Evolutionary conservation across 106 monocot genomes (phyloP), one percentile per base, ranked within the genome.

Genomic region (Acorus gramineus): DNA sequence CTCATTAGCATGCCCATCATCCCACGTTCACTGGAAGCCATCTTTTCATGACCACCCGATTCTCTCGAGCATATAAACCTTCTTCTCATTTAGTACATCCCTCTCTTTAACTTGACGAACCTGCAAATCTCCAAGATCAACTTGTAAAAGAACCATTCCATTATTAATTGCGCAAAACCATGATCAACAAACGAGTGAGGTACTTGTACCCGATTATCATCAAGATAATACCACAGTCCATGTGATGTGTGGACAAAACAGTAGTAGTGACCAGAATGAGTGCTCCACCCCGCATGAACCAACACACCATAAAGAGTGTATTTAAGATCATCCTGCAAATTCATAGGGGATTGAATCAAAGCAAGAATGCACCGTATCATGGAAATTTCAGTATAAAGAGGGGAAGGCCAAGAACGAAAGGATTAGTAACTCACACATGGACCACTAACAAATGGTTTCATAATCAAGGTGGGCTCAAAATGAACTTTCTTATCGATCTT

Each of bases 81-180:
- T 86, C 66, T 92, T 86, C 66, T 92, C 85, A 13, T 72, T 55
- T 65, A 99, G 79, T 57, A 99, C 98, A 69, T 73, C 80, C 70
- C 85, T 92, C 79, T 99, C 98, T 49, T 89, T 84, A 46, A 99
- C 98, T 81, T 85, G 98, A n/a, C 62, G 52, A 44, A 99, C 98
- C 98, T 99, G 76, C 8, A 48, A 57, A 47, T 11, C 58, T 48
- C 48, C 42, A 49, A 57, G 3, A 8, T 13, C 12, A n/a, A 48
- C 63, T 60, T 4, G 5, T 11, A 62, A 62, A 8, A 62, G 42
- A 45, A 62, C 11, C 44, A 76, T 43, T 0, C 42, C 54, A 46
- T 14, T 12, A 2, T 62, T 14, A 45, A 44, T 50, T 43, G 47
- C 44, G 7, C 46, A 47, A 42, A 56, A 7, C 56, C 5, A 9